Base-by-base conservation (phyloP, 2,329 filamentous ascomycete species). In the Arthrobotrys megalospora region DNA sequence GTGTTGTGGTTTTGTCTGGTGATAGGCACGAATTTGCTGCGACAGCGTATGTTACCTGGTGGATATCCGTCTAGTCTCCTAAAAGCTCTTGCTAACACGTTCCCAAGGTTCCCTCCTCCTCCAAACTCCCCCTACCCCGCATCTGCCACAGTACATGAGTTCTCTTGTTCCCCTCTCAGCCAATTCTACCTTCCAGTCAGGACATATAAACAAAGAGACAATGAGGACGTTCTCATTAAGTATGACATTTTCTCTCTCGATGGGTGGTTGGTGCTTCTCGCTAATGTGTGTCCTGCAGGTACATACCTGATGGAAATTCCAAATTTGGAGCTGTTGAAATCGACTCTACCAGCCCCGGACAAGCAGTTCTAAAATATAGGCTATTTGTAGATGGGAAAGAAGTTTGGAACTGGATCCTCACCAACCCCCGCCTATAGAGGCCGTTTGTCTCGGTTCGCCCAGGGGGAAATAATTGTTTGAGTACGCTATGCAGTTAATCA, bases 1-100 rank as follows among this genome's bases (percentile, higher is more conserved):
- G 94, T 24, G 91, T 98, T 6, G 88, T 97, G 2, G 87, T 98
- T 11, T 87, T 99, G 10, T 96, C 92, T 14, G 96, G 96, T 0
- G 96, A 99, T 82, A 88, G 96, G n/a, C 96, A 99, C 83, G 96
- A 99, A 84, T 98, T 98, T 84, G 96, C 93, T 1, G 94, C 95
- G 0, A 98, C 95, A 0, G 90, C 91, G 0, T 91, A 91, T 81
- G 89, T 89, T 7, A 8, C 16, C 21, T 11, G 24, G 7, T 12
- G 80, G 4, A 81, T 83, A 3, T 34, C 79, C 6, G 65, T 82
- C 1, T 62, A 75, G 0, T 36, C 8, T 36, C 10, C 7, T 78
- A 4, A 11, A 50, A 34, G 47, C 34, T 68, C 12, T 68, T 62
- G 32, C 48, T 70, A 16, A 75, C 75, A 32, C 10, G 16, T 4